Conservation (phyloP, 2,329 filamentous ascomycete species). For the Talaromyces sp. region DNA sequence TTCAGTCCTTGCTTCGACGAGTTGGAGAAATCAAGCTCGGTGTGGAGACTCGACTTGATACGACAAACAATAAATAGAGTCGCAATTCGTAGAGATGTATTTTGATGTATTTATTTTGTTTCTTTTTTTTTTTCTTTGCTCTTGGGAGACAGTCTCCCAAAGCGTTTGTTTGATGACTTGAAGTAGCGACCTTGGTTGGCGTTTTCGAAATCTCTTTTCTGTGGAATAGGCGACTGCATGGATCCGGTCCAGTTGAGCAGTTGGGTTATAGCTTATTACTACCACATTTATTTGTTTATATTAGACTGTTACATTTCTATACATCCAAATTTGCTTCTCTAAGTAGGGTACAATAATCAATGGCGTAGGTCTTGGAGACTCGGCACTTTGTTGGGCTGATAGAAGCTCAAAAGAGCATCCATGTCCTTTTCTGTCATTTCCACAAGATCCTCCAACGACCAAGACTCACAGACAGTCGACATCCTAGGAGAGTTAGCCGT, state of each 20-base stretch:
- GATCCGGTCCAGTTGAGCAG: neutral
- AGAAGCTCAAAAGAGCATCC: slow-evolving; percentile 74
- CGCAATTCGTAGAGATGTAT: slow-evolving; percentile 11
- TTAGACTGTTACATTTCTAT: neutral
- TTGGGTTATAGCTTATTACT: neutral
- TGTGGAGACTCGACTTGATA: slow-evolving; percentile 29
- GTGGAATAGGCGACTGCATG: neutral
- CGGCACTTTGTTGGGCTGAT: slow-evolving; percentile 42
- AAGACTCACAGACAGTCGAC: slow-evolving; percentile 82
- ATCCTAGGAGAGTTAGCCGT: slow-evolving; percentile 58
- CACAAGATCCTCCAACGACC: slow-evolving; percentile 78
- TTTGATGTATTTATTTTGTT: slow-evolving; percentile 10
- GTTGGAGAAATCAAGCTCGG: slow-evolving; percentile 70
- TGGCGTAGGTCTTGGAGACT: slow-evolving; percentile 29
- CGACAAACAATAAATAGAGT: slow-evolving; percentile 29
- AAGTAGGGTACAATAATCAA: neutral
- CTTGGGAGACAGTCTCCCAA: neutral
- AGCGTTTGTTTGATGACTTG: neutral
- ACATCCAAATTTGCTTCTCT: neutral
- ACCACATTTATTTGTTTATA: neutral
- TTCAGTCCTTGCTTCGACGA: slow-evolving; percentile 71
- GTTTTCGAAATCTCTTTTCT: neutral
- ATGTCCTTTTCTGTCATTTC: slow-evolving; percentile 78
- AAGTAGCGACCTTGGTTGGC: neutral
- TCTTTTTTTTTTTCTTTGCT: slow-evolving; percentile 10